These are phyloP conservation scores for Flueggea neowawraea DNA, from an alignment of 441 rosid genomes.

Conservation along the genomic window DNA sequence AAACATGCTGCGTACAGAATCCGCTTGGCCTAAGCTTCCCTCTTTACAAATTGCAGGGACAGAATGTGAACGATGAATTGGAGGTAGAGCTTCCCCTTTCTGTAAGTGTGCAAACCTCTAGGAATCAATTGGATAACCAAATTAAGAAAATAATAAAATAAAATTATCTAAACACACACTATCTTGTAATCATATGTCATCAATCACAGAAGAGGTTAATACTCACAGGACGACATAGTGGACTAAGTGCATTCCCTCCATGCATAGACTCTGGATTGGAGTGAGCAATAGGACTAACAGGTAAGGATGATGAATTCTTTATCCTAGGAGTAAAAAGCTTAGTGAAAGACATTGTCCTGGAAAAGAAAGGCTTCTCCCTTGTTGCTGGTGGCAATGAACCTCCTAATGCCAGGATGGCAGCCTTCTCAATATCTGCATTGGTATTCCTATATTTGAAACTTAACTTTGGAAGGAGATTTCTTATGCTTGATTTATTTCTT, in stretches of 20 bases:
- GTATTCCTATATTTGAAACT: slow-evolving; percentile 56
- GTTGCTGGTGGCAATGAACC: slow-evolving; percentile 37
- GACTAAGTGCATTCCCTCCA: slow-evolving; percentile 47
- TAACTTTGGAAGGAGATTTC: slow-evolving; percentile 59
- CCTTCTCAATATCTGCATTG: slow-evolving; percentile 73
- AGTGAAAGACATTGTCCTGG: slow-evolving; percentile 72
- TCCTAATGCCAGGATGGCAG: slow-evolving; percentile 64
- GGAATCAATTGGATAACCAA: slow-evolving; percentile 18
- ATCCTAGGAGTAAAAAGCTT: slow-evolving; percentile 56
- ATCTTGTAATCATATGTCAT: background rate
- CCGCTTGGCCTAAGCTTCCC: slow-evolving; percentile 42
- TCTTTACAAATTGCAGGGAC: slow-evolving; percentile 75
- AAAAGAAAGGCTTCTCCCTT: slow-evolving; percentile 40
- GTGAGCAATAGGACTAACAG: slow-evolving; percentile 65
- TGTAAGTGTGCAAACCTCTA: slow-evolving; percentile 34
- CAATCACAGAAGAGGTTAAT: slow-evolving; percentile 4
- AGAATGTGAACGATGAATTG: slow-evolving; percentile 87
- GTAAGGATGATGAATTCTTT: slow-evolving; percentile 63
- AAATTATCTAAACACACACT: background rate
- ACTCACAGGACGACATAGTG: slow-evolving; percentile 36
- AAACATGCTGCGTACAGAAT: slow-evolving; percentile 45
- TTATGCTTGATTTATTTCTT: slow-evolving; percentile 39
- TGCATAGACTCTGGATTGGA: slow-evolving; percentile 90
- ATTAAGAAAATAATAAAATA: background rate
- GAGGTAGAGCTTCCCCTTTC: slow-evolving; percentile 50